Percentiles rank a stretch among this genome's conserved stretches.
Conservation (phyloP, 108 stramenopile species). For the Cyclotella kingstonii region DNA sequence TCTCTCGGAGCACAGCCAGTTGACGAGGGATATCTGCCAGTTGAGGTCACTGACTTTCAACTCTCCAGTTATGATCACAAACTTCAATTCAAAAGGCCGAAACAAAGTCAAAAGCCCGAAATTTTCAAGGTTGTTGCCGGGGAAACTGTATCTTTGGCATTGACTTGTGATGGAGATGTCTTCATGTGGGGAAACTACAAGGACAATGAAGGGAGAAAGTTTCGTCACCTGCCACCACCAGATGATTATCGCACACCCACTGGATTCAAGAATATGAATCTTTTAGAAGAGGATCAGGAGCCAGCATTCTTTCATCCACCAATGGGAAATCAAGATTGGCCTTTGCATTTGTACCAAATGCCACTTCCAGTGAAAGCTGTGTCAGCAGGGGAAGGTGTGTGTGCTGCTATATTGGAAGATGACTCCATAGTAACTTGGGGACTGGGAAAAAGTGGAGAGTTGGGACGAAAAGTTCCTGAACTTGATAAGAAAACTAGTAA, state of each 20-base stretch:
- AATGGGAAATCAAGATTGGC: conserved; percentile 28
- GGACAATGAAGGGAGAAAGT: conserved; percentile 60
- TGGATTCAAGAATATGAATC: conserved; percentile 24
- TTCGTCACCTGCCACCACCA: conserved; percentile 28
- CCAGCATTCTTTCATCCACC: conserved; percentile 9
- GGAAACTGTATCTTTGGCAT: conserved; percentile 68
- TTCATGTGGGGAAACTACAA: conserved; percentile 71
- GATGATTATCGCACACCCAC: conserved; percentile 33
- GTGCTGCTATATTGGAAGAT: conserved; percentile 66
- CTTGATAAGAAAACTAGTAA: conserved; percentile 26
- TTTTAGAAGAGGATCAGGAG: conserved; percentile 18
- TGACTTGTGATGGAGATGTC: conserved; percentile 60
- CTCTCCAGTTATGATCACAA: conserved; percentile 10
- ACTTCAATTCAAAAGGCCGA: too few species aligned
- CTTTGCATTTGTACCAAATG: conserved; percentile 33
- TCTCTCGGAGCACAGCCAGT: conserved; percentile 58
- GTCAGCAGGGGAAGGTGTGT: conserved; percentile 41
- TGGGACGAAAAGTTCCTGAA: conserved; percentile 26
- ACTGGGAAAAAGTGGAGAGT: conserved; percentile 36
- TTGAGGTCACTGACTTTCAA: conserved; percentile 22
- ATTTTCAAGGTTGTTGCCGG: conserved; percentile 76
- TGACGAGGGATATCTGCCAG: conserved; percentile 34
- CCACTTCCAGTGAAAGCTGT: conserved; percentile 39
- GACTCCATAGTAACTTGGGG: conserved; percentile 70
- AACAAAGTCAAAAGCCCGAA: too few species aligned